phyloP scores from a whole-genome alignment of 1,284 basidiomycete species.

The Melampsora medusae region DNA sequence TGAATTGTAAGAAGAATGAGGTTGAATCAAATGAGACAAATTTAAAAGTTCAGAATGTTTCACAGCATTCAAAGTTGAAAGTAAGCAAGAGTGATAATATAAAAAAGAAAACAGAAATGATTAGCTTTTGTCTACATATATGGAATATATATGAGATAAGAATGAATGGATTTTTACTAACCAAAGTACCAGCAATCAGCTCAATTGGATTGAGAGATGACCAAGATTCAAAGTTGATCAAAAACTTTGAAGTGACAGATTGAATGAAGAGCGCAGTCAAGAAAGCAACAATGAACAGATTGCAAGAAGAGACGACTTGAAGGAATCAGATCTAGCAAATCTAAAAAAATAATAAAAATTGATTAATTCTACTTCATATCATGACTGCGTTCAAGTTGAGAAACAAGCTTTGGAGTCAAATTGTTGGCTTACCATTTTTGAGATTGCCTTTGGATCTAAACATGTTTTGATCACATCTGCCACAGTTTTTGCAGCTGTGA shows the following conservation, averaged over 20 bases:
- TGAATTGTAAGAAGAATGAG: neutral
- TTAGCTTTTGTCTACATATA: too few relatives aligned
- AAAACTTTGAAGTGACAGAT: neutral
- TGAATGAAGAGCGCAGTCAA: too few relatives aligned
- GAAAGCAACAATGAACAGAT: too few relatives aligned
- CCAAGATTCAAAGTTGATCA: neutral
- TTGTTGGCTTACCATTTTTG: constrained; percentile 82
- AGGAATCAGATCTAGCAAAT: too few relatives aligned
- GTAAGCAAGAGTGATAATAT: constrained; percentile 55
- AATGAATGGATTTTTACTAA: neutral
- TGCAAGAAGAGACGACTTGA: too few relatives aligned
- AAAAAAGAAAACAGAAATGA: constrained; percentile 25
- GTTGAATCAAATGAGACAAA: neutral
- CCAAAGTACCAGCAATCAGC: constrained; percentile 30
- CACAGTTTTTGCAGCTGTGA: constrained; percentile 96
- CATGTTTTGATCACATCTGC: constrained; percentile 98
- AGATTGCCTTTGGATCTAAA: constrained; percentile 94
- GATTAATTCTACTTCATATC: neutral
- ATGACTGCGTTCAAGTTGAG: neutral
- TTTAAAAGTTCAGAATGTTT: constrained; percentile 52
- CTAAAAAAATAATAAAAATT: too few relatives aligned
- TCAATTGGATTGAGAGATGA: constrained; percentile 41
- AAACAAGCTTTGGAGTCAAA: too few relatives aligned
- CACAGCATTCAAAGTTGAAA: constrained; percentile 54
- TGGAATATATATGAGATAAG: neutral